phyloP scores from a whole-genome alignment of 2,329 filamentous ascomycete genomes.

The Penicillium psychrosexuale region DNA sequence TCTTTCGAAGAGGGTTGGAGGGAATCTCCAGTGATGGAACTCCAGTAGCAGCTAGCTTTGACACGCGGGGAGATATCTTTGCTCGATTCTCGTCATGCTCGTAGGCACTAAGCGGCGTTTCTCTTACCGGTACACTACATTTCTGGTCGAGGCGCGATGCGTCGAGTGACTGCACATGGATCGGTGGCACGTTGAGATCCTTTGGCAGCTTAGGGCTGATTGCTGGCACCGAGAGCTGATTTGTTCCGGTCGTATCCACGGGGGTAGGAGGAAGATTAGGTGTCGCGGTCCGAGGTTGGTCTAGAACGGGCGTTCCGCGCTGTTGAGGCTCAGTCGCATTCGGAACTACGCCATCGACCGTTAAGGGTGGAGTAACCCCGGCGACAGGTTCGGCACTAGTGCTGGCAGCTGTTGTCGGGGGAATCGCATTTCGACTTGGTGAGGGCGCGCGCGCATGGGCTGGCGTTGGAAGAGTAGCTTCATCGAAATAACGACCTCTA shows the following conservation, averaged over 20 bases:
- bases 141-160: conserved; percentile 46
- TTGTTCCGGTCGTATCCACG: conserved; percentile 5
- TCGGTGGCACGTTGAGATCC: conserved; percentile 8
- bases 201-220: conserved; percentile 13
- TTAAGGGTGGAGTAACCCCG: conserved; percentile 15
- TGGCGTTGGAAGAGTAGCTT: conserved; percentile 50
- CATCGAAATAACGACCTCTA: conserved; percentile 58
- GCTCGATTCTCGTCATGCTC: conserved; percentile 21
- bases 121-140: conserved; percentile 14
- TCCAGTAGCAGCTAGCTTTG: conserved; percentile 16
- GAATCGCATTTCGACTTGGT: conserved; percentile 28
- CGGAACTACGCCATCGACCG: conserved; percentile 16
- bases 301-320: conserved; percentile 1
- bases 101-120: conserved; percentile 26
- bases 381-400: conserved; percentile 29
- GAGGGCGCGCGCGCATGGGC: conserved; percentile 25
- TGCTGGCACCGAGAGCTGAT: conserved; percentile 9
- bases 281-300: conserved; percentile 1
- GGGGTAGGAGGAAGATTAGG: conserved; percentile 10
- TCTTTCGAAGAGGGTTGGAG: conserved; percentile 23
- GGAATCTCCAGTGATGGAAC: conserved; percentile 17
- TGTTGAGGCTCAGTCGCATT: conserved; percentile 10
- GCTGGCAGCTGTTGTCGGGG: conserved; percentile 34
- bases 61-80: conserved; percentile 20
- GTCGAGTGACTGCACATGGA: conserved; percentile 47